Evolutionary conservation across 352 stramenopile genomes (phyloP), one percentile per base, ranked within the genome.

Genomic region (Phytopythium litorale): DNA sequence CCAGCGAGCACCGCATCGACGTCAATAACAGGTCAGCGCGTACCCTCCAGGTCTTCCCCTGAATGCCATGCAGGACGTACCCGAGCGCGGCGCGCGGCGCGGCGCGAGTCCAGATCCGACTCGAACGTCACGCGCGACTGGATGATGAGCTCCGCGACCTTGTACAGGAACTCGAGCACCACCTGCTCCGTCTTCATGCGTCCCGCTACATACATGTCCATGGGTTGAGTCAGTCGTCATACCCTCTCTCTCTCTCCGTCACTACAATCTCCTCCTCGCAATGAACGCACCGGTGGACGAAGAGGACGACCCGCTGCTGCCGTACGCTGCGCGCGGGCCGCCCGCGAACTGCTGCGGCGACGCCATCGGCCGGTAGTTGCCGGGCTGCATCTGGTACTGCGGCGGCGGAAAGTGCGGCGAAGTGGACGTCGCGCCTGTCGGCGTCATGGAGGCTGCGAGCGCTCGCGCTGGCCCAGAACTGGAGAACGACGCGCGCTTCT

Each of bases 81-180:
- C 28, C 87, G 68, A 60, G 81, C 79, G 16, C 84, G 78, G 23
- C 87, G 84, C 45, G 65, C 76, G 61, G 70, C 71, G 25, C 67
- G 73, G 21, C 70, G 73, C 15, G 71, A 25, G 21, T 81, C 77
- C 0, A 78, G 60, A 33, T 90, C 79, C 21, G 75, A 60, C 58
- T 84, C 74, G 35, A 92, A 74, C 58, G 88, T 80, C 25, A 92
- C 83, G 61, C 87, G 83, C 61, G 81, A 91, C 69, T 92, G 84
- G 28, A 94, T 63, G 40, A 96, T 83, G 45, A 96, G 77, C 62
- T 96, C 87, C 2, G 87, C 78, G 4, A 78, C 76, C 65, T 96
- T 96, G 69, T 89, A 91, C 4, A 93, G 67, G 57, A 91, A 91
- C 56, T 96, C 87, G 9, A 94, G 70, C 63, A 96, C 84, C 40